Percentiles rank a stretch among this genome's conserved stretches.
These are phyloP conservation scores for Kurtzmaniella fragi DNA, from an alignment of 805 yeast species.

Conservation along the genomic window DNA sequence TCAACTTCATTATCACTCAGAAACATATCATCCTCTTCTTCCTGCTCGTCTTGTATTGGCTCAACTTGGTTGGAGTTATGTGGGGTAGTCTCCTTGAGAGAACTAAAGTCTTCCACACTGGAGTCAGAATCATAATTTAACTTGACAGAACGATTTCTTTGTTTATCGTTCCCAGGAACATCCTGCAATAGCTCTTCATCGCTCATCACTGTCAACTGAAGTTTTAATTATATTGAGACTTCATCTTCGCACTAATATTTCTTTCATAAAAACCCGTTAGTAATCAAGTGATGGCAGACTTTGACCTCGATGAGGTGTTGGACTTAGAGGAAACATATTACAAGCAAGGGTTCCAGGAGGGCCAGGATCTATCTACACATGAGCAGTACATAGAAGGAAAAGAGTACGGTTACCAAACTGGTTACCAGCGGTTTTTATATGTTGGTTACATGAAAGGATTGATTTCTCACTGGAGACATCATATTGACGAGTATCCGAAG, in stretches of 20 bases:
- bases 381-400: conserved; percentile 72
- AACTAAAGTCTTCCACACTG: conserved; percentile 8
- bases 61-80: conserved; percentile 5
- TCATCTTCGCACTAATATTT: not conserved
- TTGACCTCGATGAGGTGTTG: conserved; percentile 48
- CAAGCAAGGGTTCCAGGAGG: conserved; percentile 67
- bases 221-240: too few relatives aligned
- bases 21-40: conserved; percentile 39
- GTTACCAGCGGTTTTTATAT: conserved; percentile 63
- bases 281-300: conserved; percentile 19
- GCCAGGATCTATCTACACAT: conserved; percentile 52
- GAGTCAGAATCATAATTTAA: conserved; percentile 23
- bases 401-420: conserved; percentile 77
- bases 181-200: conserved; percentile 2
- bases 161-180: conserved; percentile 9
- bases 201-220: conserved; percentile 5
- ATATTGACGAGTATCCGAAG: conserved; percentile 12
- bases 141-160: conserved; percentile 10
- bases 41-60: conserved; percentile 4
- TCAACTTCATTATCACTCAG: conserved; percentile 24
- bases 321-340: conserved; percentile 60
- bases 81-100: conserved; percentile 1
- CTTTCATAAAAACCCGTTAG: too few relatives aligned
- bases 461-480: conserved; percentile 31
- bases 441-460: conserved; percentile 65